A percentile compares a stretch with the other conserved stretches of the same genome.
Evolutionary conservation across 2,329 filamentous ascomycete genomes (phyloP).

Genomic region (Thelonectria discophora): DNA sequence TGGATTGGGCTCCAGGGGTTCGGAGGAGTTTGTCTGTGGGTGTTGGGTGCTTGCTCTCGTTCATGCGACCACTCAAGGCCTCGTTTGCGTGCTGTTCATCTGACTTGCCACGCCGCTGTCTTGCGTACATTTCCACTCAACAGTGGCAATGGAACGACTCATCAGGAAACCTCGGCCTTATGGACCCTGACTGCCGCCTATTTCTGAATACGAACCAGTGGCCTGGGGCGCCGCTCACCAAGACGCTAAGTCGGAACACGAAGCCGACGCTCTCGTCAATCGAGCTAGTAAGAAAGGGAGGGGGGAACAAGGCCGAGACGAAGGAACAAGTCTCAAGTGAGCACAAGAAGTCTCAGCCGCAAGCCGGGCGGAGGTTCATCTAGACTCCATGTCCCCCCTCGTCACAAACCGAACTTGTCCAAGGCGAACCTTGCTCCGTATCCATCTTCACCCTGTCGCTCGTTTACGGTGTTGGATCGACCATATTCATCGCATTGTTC

Average conservation of each 20-base stretch:
- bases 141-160: neutral
- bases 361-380: conserved; percentile 5
- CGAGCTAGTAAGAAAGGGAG: conserved; percentile 4
- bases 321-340: neutral
- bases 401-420: neutral
- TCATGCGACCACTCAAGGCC: neutral
- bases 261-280: conserved; percentile 1
- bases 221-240: neutral
- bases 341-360: conserved; percentile 7
- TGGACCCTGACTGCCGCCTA: conserved; percentile 10
- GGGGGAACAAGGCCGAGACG: no score
- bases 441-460: conserved; percentile 12
- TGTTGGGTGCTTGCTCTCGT: neutral
- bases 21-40: neutral
- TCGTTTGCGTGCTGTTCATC: neutral
- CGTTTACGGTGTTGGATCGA: conserved; percentile 7
- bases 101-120: neutral
- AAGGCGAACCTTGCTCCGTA: conserved; percentile 9
- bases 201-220: conserved; percentile 18
- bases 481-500: neutral
- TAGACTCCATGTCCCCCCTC: neutral
- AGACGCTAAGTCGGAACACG: conserved; percentile 7
- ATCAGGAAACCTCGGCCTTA: neutral
- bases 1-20: conserved; percentile 8
- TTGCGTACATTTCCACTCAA: neutral